Evolutionary conservation across 2,329 filamentous ascomycete species (phyloP), one percentile per base, ranked within the genome.

Genomic region (Amylocarpus encephaloides): DNA sequence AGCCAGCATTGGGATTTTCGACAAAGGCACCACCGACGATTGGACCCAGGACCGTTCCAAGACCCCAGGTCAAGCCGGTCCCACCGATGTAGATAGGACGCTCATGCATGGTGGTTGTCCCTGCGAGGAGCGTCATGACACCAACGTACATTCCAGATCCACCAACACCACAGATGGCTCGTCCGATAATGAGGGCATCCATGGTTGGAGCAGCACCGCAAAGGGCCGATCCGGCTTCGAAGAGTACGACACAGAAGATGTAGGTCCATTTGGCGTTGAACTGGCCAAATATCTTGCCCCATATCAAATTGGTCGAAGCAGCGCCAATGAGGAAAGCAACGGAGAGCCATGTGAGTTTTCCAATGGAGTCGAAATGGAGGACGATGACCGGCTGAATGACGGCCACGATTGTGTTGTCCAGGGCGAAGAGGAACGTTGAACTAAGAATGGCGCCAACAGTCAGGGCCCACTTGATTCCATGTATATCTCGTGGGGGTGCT

Each of bases 11-110:
- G 0, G 64, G 50, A 19, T 29, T 45, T 22, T 70, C 68, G 5
- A 65, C 65, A 38, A 77, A 75, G 0, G 68, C 71, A 15, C 74
- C 73, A 13, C 73, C 73, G 11, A 76, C 62, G 10, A 77, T 64
- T 1, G 74, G 75, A 0, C 75, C 75, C 1, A 77, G 59, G 4
- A 75, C 67, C 4, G 66, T 70, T 3, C 73, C 74, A 3, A 73
- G 43, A 35, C 73, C 72, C 70, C 72, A 76, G 0, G 54, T 61
- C 26, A 64, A 53, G 46, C 65, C 66, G 32, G 68, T 62, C 13
- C 63, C 52, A 6, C 63, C 67, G 15, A 64, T 62, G 42, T 68
- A 68, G 32, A 66, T 56, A 2, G 70, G 66, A 7, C 70, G 61
- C 39, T 69, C 65, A 6, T 64, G 56, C 1, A 66, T 66, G 1